A percentile compares a stretch with the other conserved stretches of the same genome.
Evolutionary conservation across 176 grass and related monocot species (phyloP).

Genomic region (Carex parvula): DNA sequence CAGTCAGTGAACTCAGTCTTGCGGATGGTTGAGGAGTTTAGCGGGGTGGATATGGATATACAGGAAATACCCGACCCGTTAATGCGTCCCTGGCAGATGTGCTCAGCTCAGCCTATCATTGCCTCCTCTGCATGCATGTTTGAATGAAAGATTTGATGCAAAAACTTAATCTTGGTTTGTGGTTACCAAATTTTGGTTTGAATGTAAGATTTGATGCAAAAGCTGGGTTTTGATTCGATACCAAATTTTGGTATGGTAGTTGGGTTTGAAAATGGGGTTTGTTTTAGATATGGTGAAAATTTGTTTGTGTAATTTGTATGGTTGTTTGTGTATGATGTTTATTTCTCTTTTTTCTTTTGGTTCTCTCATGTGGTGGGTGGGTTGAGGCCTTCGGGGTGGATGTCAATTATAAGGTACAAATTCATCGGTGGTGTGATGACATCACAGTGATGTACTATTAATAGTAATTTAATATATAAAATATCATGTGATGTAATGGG

Average conservation of each 20-base stretch:
- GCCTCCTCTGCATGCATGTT: conserved; percentile 45
- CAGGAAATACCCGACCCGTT: conserved; percentile 58
- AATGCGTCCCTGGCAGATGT: conserved; percentile 68
- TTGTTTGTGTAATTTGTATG: neutral
- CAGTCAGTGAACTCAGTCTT: conserved; percentile 79
- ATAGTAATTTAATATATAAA: neutral
- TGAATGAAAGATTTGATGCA: conserved; percentile 9
- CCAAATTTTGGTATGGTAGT: neutral
- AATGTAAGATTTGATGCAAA: conserved; percentile 1
- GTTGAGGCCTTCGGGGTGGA: neutral
- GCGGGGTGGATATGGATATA: conserved; percentile 86
- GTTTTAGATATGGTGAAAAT: neutral
- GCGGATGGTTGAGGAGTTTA: conserved; percentile 58
- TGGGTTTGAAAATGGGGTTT: neutral
- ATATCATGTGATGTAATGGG: neutral
- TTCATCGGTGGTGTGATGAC: neutral
- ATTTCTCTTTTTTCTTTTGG: neutral
- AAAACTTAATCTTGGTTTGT: neutral
- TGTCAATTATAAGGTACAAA: neutral
- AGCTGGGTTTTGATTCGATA: neutral
- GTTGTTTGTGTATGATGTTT: neutral
- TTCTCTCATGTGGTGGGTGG: neutral
- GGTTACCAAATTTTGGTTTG: conserved; percentile 13
- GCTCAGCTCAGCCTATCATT: conserved; percentile 51
- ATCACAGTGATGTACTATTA: neutral